These are phyloP conservation scores for Starmerella floris DNA, from an alignment of 805 yeast genomes.

Conservation along the genomic window DNA sequence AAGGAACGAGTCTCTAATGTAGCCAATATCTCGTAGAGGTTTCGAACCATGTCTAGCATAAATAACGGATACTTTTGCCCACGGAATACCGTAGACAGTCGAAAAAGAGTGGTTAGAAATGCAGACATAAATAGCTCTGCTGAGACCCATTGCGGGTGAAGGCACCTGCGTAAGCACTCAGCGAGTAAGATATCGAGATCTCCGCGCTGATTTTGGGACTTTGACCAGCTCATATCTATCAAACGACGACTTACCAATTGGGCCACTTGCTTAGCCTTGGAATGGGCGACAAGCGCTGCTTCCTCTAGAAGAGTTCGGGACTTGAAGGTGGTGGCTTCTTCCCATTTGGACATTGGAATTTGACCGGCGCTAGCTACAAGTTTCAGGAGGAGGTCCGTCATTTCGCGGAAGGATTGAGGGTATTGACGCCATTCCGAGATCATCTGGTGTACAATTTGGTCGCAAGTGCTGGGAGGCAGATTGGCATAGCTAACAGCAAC, in stretches of 20 bases:
- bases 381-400: slow-evolving; percentile 4
- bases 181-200: slow-evolving; percentile 1
- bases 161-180: neutral
- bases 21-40: slow-evolving; percentile 1
- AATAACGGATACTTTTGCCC: slow-evolving; percentile 9
- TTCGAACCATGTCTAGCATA: slow-evolving; percentile 4
- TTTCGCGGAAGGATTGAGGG: neutral
- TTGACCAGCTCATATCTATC: slow-evolving; percentile 5
- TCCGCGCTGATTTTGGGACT: neutral
- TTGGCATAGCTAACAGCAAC: slow-evolving; percentile 1
- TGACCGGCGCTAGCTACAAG: slow-evolving; percentile 10
- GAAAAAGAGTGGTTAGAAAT: slow-evolving; percentile 6
- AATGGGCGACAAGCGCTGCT: slow-evolving; percentile 1
- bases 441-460: slow-evolving; percentile 6
- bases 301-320: slow-evolving; percentile 1
- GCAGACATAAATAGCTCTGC: slow-evolving; percentile 13
- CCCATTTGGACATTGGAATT: slow-evolving; percentile 4
- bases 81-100: neutral
- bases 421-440: slow-evolving; percentile 1
- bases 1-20: neutral
- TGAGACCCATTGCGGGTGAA: slow-evolving; percentile 7
- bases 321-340: slow-evolving; percentile 4
- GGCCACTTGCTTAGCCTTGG: slow-evolving; percentile 3
- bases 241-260: slow-evolving; percentile 10
- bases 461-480: neutral